Evolutionary conservation across 2,329 filamentous ascomycete genomes (phyloP), one percentile per base, ranked within the genome.

Genomic region (Periconia digitata): DNA sequence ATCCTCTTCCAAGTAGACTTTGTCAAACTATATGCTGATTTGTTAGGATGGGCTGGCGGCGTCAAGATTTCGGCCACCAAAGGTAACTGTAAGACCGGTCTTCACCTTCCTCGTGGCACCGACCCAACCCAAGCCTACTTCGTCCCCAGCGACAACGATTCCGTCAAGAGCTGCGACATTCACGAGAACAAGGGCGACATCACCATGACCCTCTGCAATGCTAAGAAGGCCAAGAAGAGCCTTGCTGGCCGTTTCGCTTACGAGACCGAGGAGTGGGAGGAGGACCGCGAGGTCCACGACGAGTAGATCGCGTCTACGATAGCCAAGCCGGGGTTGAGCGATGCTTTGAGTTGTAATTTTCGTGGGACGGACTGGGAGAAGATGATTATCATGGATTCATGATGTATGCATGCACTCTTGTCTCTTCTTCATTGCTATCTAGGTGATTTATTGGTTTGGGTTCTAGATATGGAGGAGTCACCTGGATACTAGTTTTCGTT

Each of bases 41-140:
- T n/a, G n/a, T n/a, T n/a, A n/a, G n/a, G 50, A 15, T 43, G 47
- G 23, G 46, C 52, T 4, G 47, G 20, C 21, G 53, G 50, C 21
- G 43, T 51, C 41, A 39, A 22, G 8, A 16, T 51, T 16, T 39
- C 40, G 16, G 50, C 45, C 12, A 48, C 23, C 37, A 34, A 24
- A 16, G 49, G 49, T 10, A n/a, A 40, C 6, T 51, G 49, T n/a
- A 39, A 39, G 4, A 37, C 40, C 22, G 45, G 39, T 20, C n/a
- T 29, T n/a, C 44, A 44, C 13, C 29, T 42, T 20, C 42, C 45
- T 17, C 41, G 38, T 24, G 44, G 39, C 10, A 40, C 45, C 24
- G 44, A 44, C 40, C 39, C 42, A 20, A 16, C 41, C 22, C 49
- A 51, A 36, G 49, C 49, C 21, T 51, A 51, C 36, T 51, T 45